Base-by-base conservation (phyloP, 164 flowering plant species). In the Liquidambar formosana region DNA sequence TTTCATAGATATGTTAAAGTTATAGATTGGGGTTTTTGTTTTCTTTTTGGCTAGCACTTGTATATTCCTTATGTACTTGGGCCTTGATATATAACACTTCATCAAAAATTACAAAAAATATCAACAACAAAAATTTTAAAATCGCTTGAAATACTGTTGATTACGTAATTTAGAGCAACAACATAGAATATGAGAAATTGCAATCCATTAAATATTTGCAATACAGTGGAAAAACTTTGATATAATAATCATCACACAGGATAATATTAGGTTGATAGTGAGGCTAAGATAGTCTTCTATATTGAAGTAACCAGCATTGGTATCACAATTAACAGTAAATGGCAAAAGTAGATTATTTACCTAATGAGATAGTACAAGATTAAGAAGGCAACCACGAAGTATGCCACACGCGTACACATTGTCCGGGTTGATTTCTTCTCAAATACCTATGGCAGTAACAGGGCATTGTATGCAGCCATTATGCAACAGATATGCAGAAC, bases 341-440 rank as follows among this genome's bases (percentile, higher is more conserved):
- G 5, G 19, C 38, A 5, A 66, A 4, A 33, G 46, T 23, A 15
- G 10, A 76, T 64, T 14, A 56, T 69, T 82, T 79, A 86, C 89
- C 89, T 89, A 51, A 84, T 66, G 61, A 87, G 76, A 75, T 80
- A 89, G 75, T 77, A 89, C 63, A 89, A 21, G 21, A 83, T 41
- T 48, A 93, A 65, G 76, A 91, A 81, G 62, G 81, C 67, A 28
- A 79, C 67, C 68, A 89, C 83, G 52, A 90, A 84, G 68, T 72
- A 77, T 53, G 68, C 81, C 33, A 81, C 89, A 38, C 87, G 87
- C 28, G 75, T 74, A 70, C 87, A 91, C 78, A 77, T 86, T 70
- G 72, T 83, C 64, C 86, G 72, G 57, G 77, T 88, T 48, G 98
- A 88, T 78, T 87, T 93, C 78, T 84, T 88, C 77, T 91, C 94